Evolutionary conservation across 169 alveolate genomes (phyloP), one percentile per base, ranked within the genome.

Genomic region (Eimeria sp.): DNA sequence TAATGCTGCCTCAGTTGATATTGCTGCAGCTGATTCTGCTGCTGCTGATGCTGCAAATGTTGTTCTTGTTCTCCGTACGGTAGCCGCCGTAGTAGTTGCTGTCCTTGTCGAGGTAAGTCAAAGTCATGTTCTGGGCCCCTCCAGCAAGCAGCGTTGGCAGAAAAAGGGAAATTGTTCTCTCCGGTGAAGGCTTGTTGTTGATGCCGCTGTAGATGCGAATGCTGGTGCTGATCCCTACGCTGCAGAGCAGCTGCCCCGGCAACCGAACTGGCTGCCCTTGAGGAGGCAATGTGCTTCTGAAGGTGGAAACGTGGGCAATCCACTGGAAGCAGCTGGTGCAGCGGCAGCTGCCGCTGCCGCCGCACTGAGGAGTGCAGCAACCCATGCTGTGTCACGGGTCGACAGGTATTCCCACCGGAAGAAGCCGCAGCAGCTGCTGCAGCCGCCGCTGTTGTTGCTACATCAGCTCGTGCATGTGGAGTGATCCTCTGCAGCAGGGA

Each of bases 331-430:
- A 13, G 27, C 90, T 40, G 70, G 54, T 9, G 72, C 90, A 47
- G 90, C 90, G 22, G 90, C 75, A n/a, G 72, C 90, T 47, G 90
- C 72, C 54, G 90, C 90, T 49, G 90, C 47, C 54, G 22, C 27
- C 47, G 90, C 75, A 30, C n/a, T 25, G 70, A 51, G 14, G 54
- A 18, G 72, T 13, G 61, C 86, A 75, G 63, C 86, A 75, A 61
- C 86, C 22, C 22, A 10, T 75, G 86, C 86, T 75, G 86, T 63
- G 43, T 75, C 61, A 43, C 18, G 40, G 63, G 30, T 20, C 63
- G 58, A 40, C 10, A 45, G 7, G 61, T 13, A 58, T 61, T 40
- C 40, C 4, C 86, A 40, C 40, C 58, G 45, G 86, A 5, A 9
- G 86, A 7, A 75, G 61, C 63, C 4, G 86, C 86, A 18, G 63